Conservation (phyloP, 108 stramenopile genomes). For the Craspedostauros australis region DNA sequence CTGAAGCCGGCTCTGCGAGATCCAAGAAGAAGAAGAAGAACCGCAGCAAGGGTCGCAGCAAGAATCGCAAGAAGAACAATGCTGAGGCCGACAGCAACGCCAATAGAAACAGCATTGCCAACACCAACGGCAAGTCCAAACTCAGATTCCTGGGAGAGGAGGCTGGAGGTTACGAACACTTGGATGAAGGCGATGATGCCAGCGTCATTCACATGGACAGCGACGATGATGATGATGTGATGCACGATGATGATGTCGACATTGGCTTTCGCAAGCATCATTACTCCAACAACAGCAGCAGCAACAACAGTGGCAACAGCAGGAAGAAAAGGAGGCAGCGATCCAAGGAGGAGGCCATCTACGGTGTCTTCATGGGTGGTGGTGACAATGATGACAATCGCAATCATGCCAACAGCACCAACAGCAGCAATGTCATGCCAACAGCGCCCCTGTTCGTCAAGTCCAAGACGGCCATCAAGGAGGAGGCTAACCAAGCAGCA, state of each 20-base stretch:
- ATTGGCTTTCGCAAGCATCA: constrained; percentile 30
- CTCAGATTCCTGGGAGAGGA: no score
- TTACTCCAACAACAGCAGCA: not conserved
- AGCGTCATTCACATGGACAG: constrained; percentile 8
- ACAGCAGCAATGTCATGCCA: not conserved
- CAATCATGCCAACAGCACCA: not conserved
- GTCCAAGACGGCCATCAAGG: not conserved
- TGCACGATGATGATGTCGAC: constrained; percentile 30
- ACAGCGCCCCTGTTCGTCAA: constrained; percentile 4
- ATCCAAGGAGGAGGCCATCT: constrained; percentile 28
- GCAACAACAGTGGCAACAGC: constrained; percentile 1
- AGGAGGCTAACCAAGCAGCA: no score
- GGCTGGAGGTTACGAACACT: no score
- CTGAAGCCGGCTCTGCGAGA: no score
- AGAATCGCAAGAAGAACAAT: no score
- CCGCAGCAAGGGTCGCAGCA: no score
- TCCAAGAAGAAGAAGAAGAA: no score
- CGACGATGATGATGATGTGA: constrained; percentile 11
- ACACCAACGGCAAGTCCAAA: no score
- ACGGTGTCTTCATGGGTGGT: constrained; percentile 25
- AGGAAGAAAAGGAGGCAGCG: constrained; percentile 2
- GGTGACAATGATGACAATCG: constrained; percentile 1
- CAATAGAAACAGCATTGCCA: no score
- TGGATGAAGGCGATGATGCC: not conserved
- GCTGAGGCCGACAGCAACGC: no score